Evolutionary conservation across 768 basidiomycete species (phyloP), one percentile per base, ranked within the genome.

Genomic region (Agrocybe praecox): DNA sequence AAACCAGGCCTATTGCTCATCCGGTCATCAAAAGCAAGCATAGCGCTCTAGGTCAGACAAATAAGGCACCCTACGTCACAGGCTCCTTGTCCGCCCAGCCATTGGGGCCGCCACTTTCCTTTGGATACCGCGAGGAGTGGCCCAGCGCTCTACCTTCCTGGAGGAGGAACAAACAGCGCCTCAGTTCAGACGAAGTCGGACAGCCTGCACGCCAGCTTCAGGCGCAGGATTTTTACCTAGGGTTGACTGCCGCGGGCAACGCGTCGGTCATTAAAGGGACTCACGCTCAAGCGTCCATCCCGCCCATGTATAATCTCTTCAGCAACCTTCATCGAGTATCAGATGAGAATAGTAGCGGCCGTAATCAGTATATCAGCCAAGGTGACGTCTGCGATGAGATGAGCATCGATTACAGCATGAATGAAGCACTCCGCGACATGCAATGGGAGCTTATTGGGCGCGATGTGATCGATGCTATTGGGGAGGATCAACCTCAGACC

Each of bases 231-330:
- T 89, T 89, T 90, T 67, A 71, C 57, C 72, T 71, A 73, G 89
- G 88, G 89, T 90, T 90, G 84, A 78, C 82, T 72, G 77, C 73
- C 76, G 86, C 89, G 87, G 85, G 70, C 70, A 83, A 89, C 89
- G 87, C 87, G 77, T 70, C 81, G 68, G 87, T 84, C 77, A 90
- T 89, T 89, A 90, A 91, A 89, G 89, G 89, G 85, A 68, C 81
- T 73, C 87, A 76, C 86, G 88, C 87, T 83, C 80, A 90, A 83
- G 86, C 87, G 85, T 86, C 87, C 79, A 81, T 86, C 86, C 88
- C 89, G 88, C 90, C 90, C 89, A 74, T 78, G 70, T 71, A 68
- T 62, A 68, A 70, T 62, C 58, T 74, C 32, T 22, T 55, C n/a
- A 36, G 36, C 12, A 14, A 33, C n/a, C 17, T 34, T 52, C 45